Percentiles rank a stretch among this genome's conserved stretches.
Evolutionary conservation across 495 filamentous ascomycete genomes (phyloP).

Genomic region (Zalerion maritima): DNA sequence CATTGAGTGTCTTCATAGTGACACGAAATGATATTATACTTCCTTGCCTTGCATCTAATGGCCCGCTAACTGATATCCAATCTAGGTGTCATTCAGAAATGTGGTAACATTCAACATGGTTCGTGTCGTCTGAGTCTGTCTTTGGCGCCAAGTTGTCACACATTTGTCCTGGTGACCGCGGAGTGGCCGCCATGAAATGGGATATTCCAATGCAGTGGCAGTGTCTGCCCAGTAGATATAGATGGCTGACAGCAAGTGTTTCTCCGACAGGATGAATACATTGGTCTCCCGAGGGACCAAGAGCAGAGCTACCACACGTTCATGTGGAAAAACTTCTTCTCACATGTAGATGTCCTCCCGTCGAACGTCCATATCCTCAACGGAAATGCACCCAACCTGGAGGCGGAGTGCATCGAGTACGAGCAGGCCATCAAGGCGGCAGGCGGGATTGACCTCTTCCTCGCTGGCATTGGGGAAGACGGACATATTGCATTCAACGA

Average conservation of each 20-base stretch:
- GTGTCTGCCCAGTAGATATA: slow-evolving; percentile 1
- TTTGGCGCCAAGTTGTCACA: slow-evolving; percentile 1
- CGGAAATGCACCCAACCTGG: slow-evolving; percentile 61
- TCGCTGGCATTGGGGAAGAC: slow-evolving; percentile 73
- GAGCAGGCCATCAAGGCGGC: slow-evolving; percentile 60
- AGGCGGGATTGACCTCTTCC: slow-evolving; percentile 74
- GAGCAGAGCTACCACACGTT: slow-evolving; percentile 77
- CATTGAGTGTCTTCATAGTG: not conserved
- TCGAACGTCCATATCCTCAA: slow-evolving; percentile 76
- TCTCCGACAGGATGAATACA: slow-evolving; percentile 81
- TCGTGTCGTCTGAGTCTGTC: slow-evolving; percentile 14
- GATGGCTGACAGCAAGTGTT: slow-evolving; percentile 5
- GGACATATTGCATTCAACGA: slow-evolving; percentile 88
- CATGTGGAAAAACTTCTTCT: slow-evolving; percentile 88
- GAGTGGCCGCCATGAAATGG: not conserved
- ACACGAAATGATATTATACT: not conserved
- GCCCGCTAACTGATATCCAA: slow-evolving; percentile 16
- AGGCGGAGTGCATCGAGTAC: slow-evolving; percentile 63
- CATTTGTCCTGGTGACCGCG: not conserved
- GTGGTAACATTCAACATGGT: slow-evolving; percentile 91
- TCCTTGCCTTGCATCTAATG: too few species aligned
- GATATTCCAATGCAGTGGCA: not conserved
- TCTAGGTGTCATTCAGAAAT: slow-evolving; percentile 78
- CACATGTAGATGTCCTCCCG: slow-evolving; percentile 68
- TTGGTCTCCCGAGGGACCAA: slow-evolving; percentile 67